Conservation (phyloP, 2,329 filamentous ascomycete species). For the Juglanconis oblonga region DNA sequence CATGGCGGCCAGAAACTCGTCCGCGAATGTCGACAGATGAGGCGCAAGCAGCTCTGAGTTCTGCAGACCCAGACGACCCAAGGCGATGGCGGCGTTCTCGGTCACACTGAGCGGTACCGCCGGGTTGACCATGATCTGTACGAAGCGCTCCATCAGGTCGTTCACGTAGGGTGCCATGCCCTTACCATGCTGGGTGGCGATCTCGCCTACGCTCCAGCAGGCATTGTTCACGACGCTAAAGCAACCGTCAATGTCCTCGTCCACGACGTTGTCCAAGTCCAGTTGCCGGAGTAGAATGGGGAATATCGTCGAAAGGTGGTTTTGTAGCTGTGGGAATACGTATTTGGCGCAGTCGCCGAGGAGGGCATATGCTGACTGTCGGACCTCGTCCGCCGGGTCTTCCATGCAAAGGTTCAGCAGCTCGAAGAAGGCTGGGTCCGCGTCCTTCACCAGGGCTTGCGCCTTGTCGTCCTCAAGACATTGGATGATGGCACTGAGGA, state of each 20-base stretch:
- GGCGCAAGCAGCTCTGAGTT: conserved; percentile 75
- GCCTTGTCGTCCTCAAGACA: conserved; percentile 74
- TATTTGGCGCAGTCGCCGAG: conserved; percentile 94
- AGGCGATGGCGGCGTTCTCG: conserved; percentile 91
- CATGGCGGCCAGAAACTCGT: conserved; percentile 79
- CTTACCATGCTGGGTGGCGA: conserved; percentile 74
- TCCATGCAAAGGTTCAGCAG: conserved; percentile 90
- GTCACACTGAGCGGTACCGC: conserved; percentile 82
- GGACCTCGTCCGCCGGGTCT: conserved; percentile 85
- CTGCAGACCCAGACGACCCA: conserved; percentile 81
- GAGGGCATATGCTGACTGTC: conserved; percentile 92
- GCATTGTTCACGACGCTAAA: conserved; percentile 98
- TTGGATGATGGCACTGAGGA: conserved; percentile 90
- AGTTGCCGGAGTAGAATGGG: conserved; percentile 84
- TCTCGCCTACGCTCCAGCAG: conserved; percentile 94
- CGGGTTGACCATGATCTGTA: conserved; percentile 80
- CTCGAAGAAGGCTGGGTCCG: conserved; percentile 84
- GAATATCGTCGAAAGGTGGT: conserved; percentile 69
- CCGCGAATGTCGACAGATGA: conserved; percentile 75
- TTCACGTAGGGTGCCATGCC: conserved; percentile 76
- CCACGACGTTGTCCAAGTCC: conserved; percentile 71
- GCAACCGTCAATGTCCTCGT: conserved; percentile 77
- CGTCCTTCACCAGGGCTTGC: conserved; percentile 69
- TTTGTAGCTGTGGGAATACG: conserved; percentile 77
- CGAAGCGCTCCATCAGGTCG: conserved; percentile 71